Evolutionary conservation across 495 filamentous ascomycete genomes (phyloP), one percentile per base, ranked within the genome.

Genomic region (Lophiostoma macrostomum): DNA sequence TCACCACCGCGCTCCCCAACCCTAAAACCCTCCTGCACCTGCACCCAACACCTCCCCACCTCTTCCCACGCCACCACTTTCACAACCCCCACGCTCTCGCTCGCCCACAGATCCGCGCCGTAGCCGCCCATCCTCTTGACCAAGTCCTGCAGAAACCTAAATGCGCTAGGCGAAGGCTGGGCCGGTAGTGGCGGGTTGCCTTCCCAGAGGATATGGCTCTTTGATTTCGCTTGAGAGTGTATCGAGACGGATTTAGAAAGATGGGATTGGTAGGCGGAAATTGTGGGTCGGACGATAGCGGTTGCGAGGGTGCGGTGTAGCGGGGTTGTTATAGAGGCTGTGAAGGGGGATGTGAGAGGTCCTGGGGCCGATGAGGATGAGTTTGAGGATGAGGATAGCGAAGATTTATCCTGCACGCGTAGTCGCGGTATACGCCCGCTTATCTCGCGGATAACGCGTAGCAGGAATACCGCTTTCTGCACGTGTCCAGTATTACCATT

Each of bases 51-150:
- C n/a, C 22, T 36, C 11, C 25, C 11, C 19, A 63, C 14, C 27
- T 55, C 38, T 11, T 50, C 38, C 13, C 74, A 61, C 11, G 88
- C 61, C 27, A 67, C 48, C 7, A 53, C 50, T 70, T 91, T 94
- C 36, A 97, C 60, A 2, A 73, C 71, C 7, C 61, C 58, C 0
- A 90, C 79, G 0, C 86, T 86, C 2, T 75, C 77, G 2, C 81
- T 78, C 49, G 83, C 91, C 93, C 93, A 98, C 7, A 97, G 66
- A 61, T 97, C 93, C 27, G 72, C 70, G 0, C 93, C 93, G 8
- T 73, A 72, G 11, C 73, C 69, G 29, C 76, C 76, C 90, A 98
- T 94, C 1, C 75, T 71, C 30, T 69, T 67, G 7, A 78, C 72
- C 20, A 96, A 61, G 27, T 75, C 77, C 24, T 83, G 79, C 34